Evolutionary conservation across 1,139 yeast species (phyloP).

Genomic region (Magnusiomyces clavatus): DNA sequence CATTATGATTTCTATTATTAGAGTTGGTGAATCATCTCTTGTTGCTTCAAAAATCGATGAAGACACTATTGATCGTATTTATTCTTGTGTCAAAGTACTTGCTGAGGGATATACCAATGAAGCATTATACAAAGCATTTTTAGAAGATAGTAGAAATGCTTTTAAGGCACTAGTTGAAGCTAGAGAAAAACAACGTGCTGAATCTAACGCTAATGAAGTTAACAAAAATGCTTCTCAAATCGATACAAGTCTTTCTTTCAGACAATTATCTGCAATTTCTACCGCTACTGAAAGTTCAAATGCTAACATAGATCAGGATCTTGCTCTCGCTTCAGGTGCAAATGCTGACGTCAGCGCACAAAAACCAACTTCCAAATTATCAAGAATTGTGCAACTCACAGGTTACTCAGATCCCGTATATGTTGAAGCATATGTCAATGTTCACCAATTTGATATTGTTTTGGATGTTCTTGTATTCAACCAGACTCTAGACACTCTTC

Average conservation of each 20-base stretch:
- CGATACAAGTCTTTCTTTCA: slow-evolving; percentile 73
- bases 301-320: slow-evolving; percentile 26
- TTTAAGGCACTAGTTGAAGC: slow-evolving; percentile 55
- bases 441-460: slow-evolving; percentile 93
- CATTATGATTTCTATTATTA: slow-evolving; percentile 81
- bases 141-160: slow-evolving; percentile 83
- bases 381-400: slow-evolving; percentile 84
- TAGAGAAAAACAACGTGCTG: slow-evolving; percentile 48
- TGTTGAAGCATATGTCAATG: slow-evolving; percentile 93
- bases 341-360: slow-evolving; percentile 41
- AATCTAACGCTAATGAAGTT: slow-evolving; percentile 50
- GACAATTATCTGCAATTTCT: slow-evolving; percentile 64
- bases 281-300: slow-evolving; percentile 32
- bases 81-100: slow-evolving; percentile 71
- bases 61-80: slow-evolving; percentile 87
- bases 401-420: slow-evolving; percentile 98
- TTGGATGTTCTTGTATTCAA: slow-evolving; percentile 90
- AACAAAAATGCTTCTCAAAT: slow-evolving; percentile 70
- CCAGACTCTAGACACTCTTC: slow-evolving; percentile 85
- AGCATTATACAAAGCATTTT: slow-evolving; percentile 61
- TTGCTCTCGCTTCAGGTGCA: slow-evolving; percentile 39
- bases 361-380: slow-evolving; percentile 66
- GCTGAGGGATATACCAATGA: slow-evolving; percentile 52
- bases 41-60: slow-evolving; percentile 81
- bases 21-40: slow-evolving; percentile 80